Conservation (phyloP, 176 grass and related monocot genomes). For the Paspalum vaginatum region DNA sequence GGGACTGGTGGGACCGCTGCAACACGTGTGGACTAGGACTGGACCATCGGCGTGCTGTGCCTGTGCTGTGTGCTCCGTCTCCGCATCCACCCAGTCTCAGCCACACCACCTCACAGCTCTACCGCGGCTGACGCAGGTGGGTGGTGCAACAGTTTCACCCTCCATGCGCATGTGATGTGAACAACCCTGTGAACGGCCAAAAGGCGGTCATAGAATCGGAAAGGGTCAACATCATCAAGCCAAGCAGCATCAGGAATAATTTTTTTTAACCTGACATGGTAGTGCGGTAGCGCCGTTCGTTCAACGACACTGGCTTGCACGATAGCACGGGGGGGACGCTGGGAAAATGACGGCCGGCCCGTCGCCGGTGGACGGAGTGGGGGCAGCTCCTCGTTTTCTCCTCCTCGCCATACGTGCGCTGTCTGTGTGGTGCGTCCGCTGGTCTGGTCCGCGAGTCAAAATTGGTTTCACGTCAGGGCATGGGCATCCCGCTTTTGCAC, state of each 20-base stretch:
- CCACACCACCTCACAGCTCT: background rate
- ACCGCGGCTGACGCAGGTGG: background rate
- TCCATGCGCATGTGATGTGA: too few species aligned
- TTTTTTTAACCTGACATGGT: too few species aligned
- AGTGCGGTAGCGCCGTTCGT: background rate
- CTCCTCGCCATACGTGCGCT: background rate
- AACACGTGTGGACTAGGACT: too few species aligned
- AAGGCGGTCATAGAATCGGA: too few species aligned
- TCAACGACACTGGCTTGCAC: background rate
- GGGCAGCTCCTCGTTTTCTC: background rate
- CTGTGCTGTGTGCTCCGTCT: too few species aligned
- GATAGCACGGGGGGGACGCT: background rate
- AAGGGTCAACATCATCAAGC: too few species aligned
- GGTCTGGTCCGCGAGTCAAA: background rate
- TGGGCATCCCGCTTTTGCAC: background rate
- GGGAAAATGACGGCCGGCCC: constrained; percentile 15
- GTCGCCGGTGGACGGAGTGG: background rate
- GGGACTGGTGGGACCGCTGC: too few species aligned
- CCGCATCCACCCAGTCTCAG: too few species aligned
- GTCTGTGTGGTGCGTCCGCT: background rate
- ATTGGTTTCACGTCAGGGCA: background rate
- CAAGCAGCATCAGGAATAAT: too few species aligned
- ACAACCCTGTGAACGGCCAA: too few species aligned
- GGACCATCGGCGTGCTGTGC: too few species aligned
- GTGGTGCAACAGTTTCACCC: background rate